Evolutionary conservation across 2,329 filamentous ascomycete species (phyloP), one percentile per base, ranked within the genome.

Genomic region (Pezicula radicicola): DNA sequence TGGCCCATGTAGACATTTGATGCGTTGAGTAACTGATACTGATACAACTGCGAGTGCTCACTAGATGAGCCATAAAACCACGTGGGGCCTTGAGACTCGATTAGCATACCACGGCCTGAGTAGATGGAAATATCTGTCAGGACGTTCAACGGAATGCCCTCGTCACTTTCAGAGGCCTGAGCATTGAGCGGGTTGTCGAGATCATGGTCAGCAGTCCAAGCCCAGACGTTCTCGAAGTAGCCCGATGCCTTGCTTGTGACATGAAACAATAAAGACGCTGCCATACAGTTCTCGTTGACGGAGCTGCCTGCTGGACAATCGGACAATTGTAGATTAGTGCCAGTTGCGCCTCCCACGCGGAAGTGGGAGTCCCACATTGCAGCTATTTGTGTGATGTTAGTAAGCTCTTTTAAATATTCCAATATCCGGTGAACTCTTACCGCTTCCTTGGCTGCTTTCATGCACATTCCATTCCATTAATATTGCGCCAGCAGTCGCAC

Each of bases 51-150:
- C 53, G 66, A 80, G 72, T 85, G 81, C 72, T 85, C 81, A n/a
- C 79, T 77, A 15, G 80, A 72, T 1, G 88, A 92, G 9, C 81
- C 91, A 72, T 85, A 91, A 60, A 92, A 71, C 90, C 90, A 94
- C 47, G 85, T 82, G 6, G 86, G 81, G 10, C 85, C 84, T 64
- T 86, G 77, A 45, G 76, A 71, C 73, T 96, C 89, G 60, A 95
- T 83, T 35, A 87, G 48, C 10, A 66, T 55, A 42, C 64, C 40
- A 25, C 25, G 25, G 25, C 25, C 25, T 25, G 25, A 25, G 25
- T 25, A 25, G 25, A 25, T 25, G 6, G 25, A 25, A 25, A 25
- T 25, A 25, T 25, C 25, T 25, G 25, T 25, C 6, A 6, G 25
- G 25, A 25, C 25, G 25, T 25, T 25, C 6, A 25, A 25, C 25